A percentile compares a stretch with the other conserved stretches of the same genome.
phyloP scores from a whole-genome alignment of 1,284 basidiomycete genomes.

The Coniferiporia weirii region DNA sequence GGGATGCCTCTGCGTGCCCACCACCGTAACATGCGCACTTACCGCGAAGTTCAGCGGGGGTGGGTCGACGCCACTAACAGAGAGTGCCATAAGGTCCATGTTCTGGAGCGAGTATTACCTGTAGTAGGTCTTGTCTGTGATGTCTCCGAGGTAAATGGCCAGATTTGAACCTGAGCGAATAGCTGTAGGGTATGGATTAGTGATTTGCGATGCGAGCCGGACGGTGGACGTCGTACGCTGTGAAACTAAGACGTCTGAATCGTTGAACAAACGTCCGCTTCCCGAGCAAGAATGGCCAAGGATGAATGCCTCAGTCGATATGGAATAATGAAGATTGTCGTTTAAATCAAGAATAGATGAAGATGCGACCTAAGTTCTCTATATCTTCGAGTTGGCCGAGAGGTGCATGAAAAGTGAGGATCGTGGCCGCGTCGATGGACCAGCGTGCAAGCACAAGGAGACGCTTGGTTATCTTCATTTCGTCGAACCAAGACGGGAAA shows the following conservation, averaged over 20 bases:
- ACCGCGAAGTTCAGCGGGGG: constrained; percentile 8
- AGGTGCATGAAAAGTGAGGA: no score
- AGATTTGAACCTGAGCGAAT: neutral
- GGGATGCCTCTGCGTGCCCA: no score
- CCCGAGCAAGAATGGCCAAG: no score
- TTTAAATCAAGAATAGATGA: no score
- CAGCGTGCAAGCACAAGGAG: no score
- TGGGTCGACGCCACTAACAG: neutral
- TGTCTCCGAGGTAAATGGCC: neutral
- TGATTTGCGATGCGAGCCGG: constrained; percentile 7
- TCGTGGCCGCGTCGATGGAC: no score
- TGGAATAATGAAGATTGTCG: no score
- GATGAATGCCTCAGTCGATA: no score
- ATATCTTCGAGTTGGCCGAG: no score
- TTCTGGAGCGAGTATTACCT: neutral
- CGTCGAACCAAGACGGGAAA: no score
- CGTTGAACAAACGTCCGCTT: neutral
- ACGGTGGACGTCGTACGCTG: neutral
- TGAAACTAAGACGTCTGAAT: neutral
- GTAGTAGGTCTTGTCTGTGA: neutral
- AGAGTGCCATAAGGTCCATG: constrained; percentile 3
- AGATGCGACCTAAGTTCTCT: no score
- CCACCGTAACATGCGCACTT: constrained; percentile 8
- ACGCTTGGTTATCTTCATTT: no score
- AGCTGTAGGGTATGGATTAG: neutral